Base-by-base conservation (phyloP, 169 alveolate genomes). In the Plasmodium ovale region DNA sequence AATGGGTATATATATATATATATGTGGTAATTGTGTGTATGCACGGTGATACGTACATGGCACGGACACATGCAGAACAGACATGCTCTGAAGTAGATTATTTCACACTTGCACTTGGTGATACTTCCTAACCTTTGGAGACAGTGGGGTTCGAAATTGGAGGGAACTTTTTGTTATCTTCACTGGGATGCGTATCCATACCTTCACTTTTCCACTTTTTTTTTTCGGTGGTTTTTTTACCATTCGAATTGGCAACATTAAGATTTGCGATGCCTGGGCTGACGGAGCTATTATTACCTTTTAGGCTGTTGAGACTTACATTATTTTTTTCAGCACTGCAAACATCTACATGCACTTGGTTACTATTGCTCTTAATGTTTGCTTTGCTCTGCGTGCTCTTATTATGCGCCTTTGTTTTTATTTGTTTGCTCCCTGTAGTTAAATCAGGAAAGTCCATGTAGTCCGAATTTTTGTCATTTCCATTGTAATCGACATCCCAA, bases 201-300 rank as follows among this genome's bases (percentile, higher is more conserved):
- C 53, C 16, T 65, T 65, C 82, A 59, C 59, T 79, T 59, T 79
- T 79, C 82, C 82, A 64, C 25, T 79, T 79, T 51, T 79, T 62
- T 19, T 62, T 60, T 21, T 74, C 88, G 33, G 21, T 74, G 7
- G 5, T 19, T 5, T 74, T 74, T 27, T 72, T 37, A 31, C 14
- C 23, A 14, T 56, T 53, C 1, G 35, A 4, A 44, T 70, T 39
- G 25, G 27, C 53, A 59, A 21, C 25, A 49, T 0, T 59, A 6
- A 5, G 25, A 23, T 1, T n/a, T 49, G 29, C 37, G 37, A 2
- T 12, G 37, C 58, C 33, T 0, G 21, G 53, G 14, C 19, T 42
- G 53, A 0, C 4, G 25, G 33, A 33, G 64, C 25, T 35, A 25
- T 25, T 69, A 33, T 49, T 69, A 6, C 35, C 33, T n/a, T n/a